Evolutionary conservation across 805 yeast species (phyloP).

Genomic region (Phaffomyces antillensis): DNA sequence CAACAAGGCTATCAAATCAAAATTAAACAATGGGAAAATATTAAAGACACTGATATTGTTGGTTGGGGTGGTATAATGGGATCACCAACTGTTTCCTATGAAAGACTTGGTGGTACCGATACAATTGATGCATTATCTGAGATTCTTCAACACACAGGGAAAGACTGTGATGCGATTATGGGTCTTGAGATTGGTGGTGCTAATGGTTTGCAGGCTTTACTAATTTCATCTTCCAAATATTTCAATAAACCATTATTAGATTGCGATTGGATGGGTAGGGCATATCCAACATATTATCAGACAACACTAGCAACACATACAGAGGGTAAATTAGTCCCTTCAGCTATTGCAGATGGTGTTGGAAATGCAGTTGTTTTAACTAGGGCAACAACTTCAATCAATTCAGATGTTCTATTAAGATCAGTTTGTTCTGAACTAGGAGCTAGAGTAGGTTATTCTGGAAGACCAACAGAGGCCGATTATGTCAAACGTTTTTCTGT

Average conservation of each 20-base stretch:
- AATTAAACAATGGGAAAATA: constrained; percentile 28
- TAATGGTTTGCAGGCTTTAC: constrained; percentile 28
- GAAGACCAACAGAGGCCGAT: constrained; percentile 4
- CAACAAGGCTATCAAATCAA: constrained; percentile 28
- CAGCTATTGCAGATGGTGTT: constrained; percentile 35
- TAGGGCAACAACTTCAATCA: constrained; percentile 27
- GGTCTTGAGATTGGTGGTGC: constrained; percentile 37
- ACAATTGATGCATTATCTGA: constrained; percentile 21
- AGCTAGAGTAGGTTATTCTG: constrained; percentile 30
- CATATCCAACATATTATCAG: constrained; percentile 40
- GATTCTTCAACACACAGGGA: constrained; percentile 23
- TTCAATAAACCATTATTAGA: constrained; percentile 26
- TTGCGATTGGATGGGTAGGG: constrained; percentile 41
- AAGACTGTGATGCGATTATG: constrained; percentile 25
- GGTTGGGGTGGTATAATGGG: constrained; percentile 34
- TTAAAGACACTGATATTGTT: constrained; percentile 17
- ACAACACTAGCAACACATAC: constrained; percentile 28
- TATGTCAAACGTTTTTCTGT: constrained; percentile 24
- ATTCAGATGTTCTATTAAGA: constrained; percentile 29
- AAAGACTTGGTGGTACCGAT: constrained; percentile 33
- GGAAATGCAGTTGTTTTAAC: constrained; percentile 31
- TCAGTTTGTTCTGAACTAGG: constrained; percentile 39
- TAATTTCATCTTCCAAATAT: constrained; percentile 18
- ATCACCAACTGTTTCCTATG: constrained; percentile 37
- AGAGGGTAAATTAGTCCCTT: constrained; percentile 17